Conservation (phyloP, 495 filamentous ascomycete species). For the Podospora anserina region DNA sequence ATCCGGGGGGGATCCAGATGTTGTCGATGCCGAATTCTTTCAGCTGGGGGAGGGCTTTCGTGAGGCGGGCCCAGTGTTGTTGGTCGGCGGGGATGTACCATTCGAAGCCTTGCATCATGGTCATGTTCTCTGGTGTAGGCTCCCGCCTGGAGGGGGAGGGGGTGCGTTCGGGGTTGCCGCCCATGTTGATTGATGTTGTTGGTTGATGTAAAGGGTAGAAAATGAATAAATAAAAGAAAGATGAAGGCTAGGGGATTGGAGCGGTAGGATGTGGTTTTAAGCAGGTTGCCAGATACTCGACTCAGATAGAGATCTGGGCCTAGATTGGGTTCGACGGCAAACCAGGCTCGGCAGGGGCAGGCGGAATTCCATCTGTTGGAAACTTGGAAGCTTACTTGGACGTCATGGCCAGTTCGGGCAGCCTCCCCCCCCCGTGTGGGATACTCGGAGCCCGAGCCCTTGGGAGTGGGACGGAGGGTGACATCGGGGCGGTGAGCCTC, state of each 20-base stretch:
- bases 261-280: not conserved
- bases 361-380: not conserved
- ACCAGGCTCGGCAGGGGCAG: not conserved
- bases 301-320: not conserved
- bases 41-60: constrained; percentile 50
- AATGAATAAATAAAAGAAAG: not conserved
- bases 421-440: too few species aligned
- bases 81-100: constrained; percentile 68
- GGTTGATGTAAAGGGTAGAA: not conserved
- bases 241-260: not conserved
- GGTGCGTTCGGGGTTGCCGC: not conserved
- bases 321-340: not conserved
- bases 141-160: constrained; percentile 2
- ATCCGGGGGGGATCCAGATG: constrained; percentile 70
- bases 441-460: not conserved
- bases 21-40: constrained; percentile 61
- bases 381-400: not conserved
- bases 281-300: not conserved
- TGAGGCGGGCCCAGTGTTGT: constrained; percentile 62
- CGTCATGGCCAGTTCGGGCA: not conserved
- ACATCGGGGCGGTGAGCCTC: not conserved
- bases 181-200: constrained; percentile 16
- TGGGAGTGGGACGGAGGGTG: not conserved
- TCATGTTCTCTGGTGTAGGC: constrained; percentile 46
- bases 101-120: constrained; percentile 71